Conservation (phyloP, 108 stramenopile species). For the Cyclotella baltica region DNA sequence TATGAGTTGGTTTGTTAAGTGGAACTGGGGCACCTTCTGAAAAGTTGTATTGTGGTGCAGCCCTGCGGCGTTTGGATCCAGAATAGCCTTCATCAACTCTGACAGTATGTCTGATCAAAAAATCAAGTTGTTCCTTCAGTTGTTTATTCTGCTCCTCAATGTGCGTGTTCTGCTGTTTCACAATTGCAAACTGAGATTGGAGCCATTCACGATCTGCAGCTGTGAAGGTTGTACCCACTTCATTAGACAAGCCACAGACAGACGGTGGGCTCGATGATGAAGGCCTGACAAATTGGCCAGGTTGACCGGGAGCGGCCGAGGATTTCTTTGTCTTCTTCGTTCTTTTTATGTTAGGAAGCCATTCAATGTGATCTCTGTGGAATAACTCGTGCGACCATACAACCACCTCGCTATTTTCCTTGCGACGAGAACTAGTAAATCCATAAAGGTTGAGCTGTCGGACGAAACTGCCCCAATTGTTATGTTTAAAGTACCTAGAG, state of each 20-base stretch:
- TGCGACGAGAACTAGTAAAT: slow-evolving; percentile 11
- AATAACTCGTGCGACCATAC: slow-evolving; percentile 7
- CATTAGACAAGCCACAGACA: too few relatives aligned
- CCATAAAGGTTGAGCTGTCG: slow-evolving; percentile 14
- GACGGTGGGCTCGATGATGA: background rate
- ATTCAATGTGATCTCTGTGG: background rate
- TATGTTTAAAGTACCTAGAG: slow-evolving; percentile 15
- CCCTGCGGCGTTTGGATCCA: background rate
- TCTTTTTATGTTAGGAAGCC: background rate
- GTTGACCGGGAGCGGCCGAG: background rate
- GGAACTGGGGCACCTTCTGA: background rate
- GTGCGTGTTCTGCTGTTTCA: background rate
- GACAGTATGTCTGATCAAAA: background rate
- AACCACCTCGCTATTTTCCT: background rate
- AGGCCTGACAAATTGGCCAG: background rate
- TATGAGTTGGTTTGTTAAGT: background rate
- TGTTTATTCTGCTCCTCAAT: slow-evolving; percentile 8
- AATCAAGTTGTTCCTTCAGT: too few relatives aligned
- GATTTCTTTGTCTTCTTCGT: background rate
- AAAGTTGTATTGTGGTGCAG: background rate
- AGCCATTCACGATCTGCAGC: background rate
- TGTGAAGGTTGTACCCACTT: background rate
- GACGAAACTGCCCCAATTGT: background rate
- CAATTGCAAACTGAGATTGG: background rate
- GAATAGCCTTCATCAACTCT: background rate